Evolutionary conservation across 2,329 filamentous ascomycete genomes (phyloP), one percentile per base, ranked within the genome.

Genomic region (Triangularia setosa): DNA sequence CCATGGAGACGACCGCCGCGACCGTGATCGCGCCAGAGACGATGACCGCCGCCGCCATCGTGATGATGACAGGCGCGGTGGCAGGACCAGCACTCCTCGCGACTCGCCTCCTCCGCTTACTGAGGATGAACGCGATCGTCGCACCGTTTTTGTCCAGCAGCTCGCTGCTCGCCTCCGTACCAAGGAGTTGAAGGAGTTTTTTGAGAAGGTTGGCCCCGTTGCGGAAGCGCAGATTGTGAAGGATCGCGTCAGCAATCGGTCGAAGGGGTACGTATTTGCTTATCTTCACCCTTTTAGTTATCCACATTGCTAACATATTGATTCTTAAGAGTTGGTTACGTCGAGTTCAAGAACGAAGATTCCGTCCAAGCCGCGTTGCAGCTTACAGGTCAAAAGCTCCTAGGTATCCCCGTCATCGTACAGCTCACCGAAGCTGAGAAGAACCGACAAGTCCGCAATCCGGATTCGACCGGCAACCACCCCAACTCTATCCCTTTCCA

Each of bases 341-440:
- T 99, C 82, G 95, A 99, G 83, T 99, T 99, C 80, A 96, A 93
- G 77, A 88, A 91, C 75, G 94, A 98, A 85, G 92, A 96, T 73
- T 96, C 93, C 72, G 94, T 99, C 72, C 84, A 89, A 74, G 89
- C 91, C 81, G 95, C 96, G 75, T 91, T 99, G 77, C 91, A 97
- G 82, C 93, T 99, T 83, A 99, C 95, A 78, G 95, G 95, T 80
- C 94, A 98, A 83, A 97, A 95, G 81, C 90, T 99, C 79, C 84
- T 97, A 90, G 93, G 93, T 84, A 97, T 99, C 71, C 95, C 95
- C 65, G 96, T 99, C 77, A 99, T 99, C 74, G 96, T 94, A 62
- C 94, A 98, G 80, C 88, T 97, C 77, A 98, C 95, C 73, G 95
- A 99, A 84, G 96, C 95, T 76, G 96, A 99, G 79, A 99, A 99